phyloP scores from a whole-genome alignment of 2,329 filamentous ascomycete species.

The Trematosphaeria pertusa region DNA sequence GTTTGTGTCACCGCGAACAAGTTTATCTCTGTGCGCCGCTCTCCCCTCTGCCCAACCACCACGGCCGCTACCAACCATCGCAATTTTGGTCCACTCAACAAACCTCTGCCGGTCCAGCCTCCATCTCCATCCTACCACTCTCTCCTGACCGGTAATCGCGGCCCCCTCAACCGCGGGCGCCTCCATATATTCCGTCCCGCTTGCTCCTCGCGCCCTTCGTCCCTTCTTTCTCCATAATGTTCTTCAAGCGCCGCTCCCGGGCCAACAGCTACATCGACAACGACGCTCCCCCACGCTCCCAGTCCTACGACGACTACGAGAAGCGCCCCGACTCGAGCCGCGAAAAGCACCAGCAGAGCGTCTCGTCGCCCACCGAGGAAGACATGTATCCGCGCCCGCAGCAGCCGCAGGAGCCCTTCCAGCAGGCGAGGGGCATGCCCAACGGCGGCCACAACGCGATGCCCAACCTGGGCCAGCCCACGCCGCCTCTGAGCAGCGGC shows the following conservation, averaged over 20 bases:
- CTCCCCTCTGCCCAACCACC: neutral
- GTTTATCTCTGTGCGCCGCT: no score
- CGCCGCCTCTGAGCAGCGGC: constrained; percentile 27
- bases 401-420: constrained; percentile 49
- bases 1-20: no score
- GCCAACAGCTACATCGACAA: constrained; percentile 58
- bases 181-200: constrained; percentile 6
- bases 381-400: constrained; percentile 55
- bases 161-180: neutral
- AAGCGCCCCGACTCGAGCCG: constrained; percentile 50
- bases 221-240: constrained; percentile 45
- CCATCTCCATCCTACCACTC: neutral
- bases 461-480: constrained; percentile 29
- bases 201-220: constrained; percentile 1
- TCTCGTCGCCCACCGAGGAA: constrained; percentile 35
- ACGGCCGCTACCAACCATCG: neutral
- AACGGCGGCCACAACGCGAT: constrained; percentile 29
- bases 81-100: neutral
- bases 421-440: constrained; percentile 20
- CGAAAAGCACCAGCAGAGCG: constrained; percentile 40
- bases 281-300: constrained; percentile 50
- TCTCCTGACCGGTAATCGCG: neutral
- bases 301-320: constrained; percentile 50
- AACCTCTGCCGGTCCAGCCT: neutral
- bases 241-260: constrained; percentile 59